These are phyloP conservation scores for Rhizopus microsporus DNA, from an alignment of 371 early-diverging fungal genomes.

Conservation along the genomic window DNA sequence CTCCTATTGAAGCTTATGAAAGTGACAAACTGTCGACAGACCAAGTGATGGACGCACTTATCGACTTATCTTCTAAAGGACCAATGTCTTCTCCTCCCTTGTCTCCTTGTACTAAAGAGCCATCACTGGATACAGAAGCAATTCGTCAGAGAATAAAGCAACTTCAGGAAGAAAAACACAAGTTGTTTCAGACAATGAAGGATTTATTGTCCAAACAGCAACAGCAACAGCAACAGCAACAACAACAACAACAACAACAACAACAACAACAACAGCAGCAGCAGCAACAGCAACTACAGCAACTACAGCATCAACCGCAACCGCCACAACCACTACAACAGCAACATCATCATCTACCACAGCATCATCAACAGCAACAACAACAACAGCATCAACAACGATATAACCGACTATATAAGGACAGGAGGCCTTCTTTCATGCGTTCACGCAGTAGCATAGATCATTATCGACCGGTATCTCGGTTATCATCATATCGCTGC, in stretches of 20 bases:
- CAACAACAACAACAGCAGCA: constrained; percentile 5
- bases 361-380: too few relatives aligned
- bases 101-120: constrained; percentile 5
- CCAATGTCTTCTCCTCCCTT: neutral
- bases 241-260: neutral
- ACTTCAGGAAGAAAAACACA: constrained; percentile 42
- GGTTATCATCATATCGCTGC: too few relatives aligned
- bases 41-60: constrained; percentile 1
- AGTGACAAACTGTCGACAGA: neutral
- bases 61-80: neutral
- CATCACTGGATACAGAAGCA: constrained; percentile 22
- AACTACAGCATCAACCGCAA: neutral
- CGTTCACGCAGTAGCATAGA: too few relatives aligned
- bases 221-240: neutral
- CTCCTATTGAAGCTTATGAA: constrained; percentile 34
- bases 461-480: too few relatives aligned
- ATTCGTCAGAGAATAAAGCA: constrained; percentile 35
- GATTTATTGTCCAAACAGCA: constrained; percentile 27
- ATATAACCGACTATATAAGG: too few relatives aligned
- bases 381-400: constrained; percentile 3
- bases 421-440: too few relatives aligned
- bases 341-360: neutral
- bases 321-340: constrained; percentile 6
- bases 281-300: neutral
- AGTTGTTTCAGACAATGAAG: constrained; percentile 44